Conservation (phyloP, 768 basidiomycete genomes). For the Hortiboletus flavorubellus region DNA sequence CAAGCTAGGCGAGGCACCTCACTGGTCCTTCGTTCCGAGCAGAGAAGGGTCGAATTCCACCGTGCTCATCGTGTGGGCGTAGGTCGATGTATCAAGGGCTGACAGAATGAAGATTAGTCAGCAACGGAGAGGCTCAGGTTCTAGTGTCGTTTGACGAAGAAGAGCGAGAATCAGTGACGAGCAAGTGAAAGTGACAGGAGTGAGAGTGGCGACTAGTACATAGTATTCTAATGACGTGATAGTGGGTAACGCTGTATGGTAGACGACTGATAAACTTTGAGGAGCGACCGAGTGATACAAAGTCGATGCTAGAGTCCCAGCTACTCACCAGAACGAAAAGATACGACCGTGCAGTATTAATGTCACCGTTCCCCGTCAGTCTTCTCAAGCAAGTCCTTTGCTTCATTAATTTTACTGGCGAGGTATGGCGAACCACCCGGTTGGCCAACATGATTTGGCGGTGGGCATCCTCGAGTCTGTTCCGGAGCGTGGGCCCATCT, state of each 20-base stretch:
- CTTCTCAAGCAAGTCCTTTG: slow-evolving; percentile 88
- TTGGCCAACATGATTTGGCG: slow-evolving; percentile 97
- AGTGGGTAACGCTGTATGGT: slow-evolving; percentile 12
- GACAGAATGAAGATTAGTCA: slow-evolving; percentile 15
- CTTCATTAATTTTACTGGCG: slow-evolving; percentile 98
- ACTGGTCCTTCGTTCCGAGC: slow-evolving; percentile 81
- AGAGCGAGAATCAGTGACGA: too few species aligned
- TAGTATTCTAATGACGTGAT: slow-evolving; percentile 20
- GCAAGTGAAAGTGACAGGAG: not conserved
- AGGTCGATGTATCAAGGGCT: not conserved
- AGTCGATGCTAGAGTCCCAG: not conserved
- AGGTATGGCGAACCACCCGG: slow-evolving; percentile 97
- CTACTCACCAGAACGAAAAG: slow-evolving; percentile 11
- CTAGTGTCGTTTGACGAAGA: too few species aligned
- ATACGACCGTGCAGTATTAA: not conserved
- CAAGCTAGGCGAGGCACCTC: slow-evolving; percentile 26
- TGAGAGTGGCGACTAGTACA: slow-evolving; percentile 15
- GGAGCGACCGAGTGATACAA: slow-evolving; percentile 1
- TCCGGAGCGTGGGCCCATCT: slow-evolving; percentile 76
- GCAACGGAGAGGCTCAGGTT: not conserved
- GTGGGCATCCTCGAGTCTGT: slow-evolving; percentile 89
- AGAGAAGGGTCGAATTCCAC: slow-evolving; percentile 63
- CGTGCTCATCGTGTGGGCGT: slow-evolving; percentile 27
- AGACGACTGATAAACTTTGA: slow-evolving; percentile 13
- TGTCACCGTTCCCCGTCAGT: slow-evolving; percentile 49